A percentile compares a stretch with the other conserved stretches of the same genome.
Conservation (phyloP, 164 flowering plant species). For the Magnolia changhungtana region DNA sequence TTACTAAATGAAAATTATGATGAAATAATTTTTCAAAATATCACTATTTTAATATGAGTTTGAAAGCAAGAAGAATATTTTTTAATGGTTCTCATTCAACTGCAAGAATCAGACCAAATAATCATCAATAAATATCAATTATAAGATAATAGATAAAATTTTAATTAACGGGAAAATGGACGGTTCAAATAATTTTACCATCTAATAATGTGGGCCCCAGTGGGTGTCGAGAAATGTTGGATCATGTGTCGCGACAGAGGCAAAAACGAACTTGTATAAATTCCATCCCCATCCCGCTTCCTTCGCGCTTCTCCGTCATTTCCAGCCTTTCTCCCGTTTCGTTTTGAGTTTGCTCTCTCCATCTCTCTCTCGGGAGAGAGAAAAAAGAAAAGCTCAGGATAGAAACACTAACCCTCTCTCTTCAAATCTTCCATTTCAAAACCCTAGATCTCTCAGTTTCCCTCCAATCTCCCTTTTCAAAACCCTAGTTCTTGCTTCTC, state of each 20-base stretch:
- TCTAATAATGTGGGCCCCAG: background rate
- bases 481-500: background rate
- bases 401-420: background rate
- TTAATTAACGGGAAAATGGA: background rate
- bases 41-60: too few species aligned
- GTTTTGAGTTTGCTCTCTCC: background rate
- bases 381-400: background rate
- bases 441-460: background rate
- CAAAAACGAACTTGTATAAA: background rate
- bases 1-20: too few species aligned
- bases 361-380: background rate
- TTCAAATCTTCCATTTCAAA: background rate
- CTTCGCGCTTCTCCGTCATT: background rate
- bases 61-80: too few species aligned
- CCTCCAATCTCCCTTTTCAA: background rate
- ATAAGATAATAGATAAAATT: too few species aligned
- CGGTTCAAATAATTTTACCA: background rate
- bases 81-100: too few species aligned
- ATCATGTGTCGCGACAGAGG: background rate
- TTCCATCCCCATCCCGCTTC: background rate
- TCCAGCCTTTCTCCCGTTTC: background rate
- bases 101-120: too few species aligned
- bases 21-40: too few species aligned
- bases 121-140: too few species aligned
- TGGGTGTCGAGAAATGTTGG: background rate